Evolutionary conservation across 2,329 filamentous ascomycete genomes (phyloP).

Genomic region (Chaetomium globosum): DNA sequence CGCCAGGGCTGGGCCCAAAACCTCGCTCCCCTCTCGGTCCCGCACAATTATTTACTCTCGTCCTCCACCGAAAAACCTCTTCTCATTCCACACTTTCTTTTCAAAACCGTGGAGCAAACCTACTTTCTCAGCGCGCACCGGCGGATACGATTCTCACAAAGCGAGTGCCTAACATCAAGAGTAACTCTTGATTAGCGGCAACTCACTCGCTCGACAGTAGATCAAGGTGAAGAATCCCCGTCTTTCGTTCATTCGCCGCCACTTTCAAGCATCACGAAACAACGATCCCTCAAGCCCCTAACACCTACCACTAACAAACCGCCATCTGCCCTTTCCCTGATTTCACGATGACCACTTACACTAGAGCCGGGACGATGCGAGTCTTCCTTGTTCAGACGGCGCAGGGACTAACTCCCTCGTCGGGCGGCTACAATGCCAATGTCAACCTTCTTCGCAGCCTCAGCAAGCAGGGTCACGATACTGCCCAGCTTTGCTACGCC

Average conservation of each 20-base stretch:
- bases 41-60: neutral
- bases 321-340: neutral
- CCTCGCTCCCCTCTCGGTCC: neutral
- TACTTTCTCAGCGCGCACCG: conserved; percentile 2
- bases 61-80: conserved; percentile 1
- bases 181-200: neutral
- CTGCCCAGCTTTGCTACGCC: conserved; percentile 35
- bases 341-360: conserved; percentile 13
- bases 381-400: conserved; percentile 37
- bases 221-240: conserved; percentile 26
- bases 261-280: conserved; percentile 6
- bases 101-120: neutral
- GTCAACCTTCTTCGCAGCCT: conserved; percentile 33
- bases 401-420: conserved; percentile 36
- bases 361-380: conserved; percentile 26
- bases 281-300: conserved; percentile 11
- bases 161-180: conserved; percentile 14
- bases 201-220: neutral
- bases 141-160: conserved; percentile 16
- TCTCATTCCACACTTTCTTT: neutral
- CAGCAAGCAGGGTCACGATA: conserved; percentile 23
- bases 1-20: neutral
- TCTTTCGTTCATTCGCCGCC: conserved; percentile 23
- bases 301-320: neutral
- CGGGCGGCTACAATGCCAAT: conserved; percentile 37